These are phyloP conservation scores for Wickerhamomyces kurtzmanii DNA, from an alignment of 805 yeast genomes.

Conservation along the genomic window DNA sequence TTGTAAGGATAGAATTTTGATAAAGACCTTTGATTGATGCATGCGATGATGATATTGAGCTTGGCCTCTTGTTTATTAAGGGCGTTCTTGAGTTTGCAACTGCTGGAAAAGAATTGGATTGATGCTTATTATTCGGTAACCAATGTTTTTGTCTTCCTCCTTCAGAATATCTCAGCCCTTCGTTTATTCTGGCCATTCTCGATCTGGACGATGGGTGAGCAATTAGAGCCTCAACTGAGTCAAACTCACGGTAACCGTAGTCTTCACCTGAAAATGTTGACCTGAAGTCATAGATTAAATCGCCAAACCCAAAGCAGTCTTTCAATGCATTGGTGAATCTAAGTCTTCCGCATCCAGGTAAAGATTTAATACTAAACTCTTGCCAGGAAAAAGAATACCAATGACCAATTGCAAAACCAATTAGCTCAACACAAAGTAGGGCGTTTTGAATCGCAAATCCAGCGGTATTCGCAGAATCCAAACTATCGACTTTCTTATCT, in stretches of 20 bases:
- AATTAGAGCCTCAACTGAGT: conserved; percentile 62
- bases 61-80: conserved; percentile 8
- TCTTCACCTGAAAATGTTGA: conserved; percentile 56
- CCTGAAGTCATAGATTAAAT: conserved; percentile 69
- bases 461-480: conserved; percentile 21
- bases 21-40: conserved; percentile 15
- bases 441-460: conserved; percentile 70
- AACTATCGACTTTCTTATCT: conserved; percentile 18
- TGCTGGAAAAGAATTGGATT: too few species aligned
- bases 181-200: conserved; percentile 59
- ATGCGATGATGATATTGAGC: conserved; percentile 12
- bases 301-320: conserved; percentile 73
- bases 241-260: conserved; percentile 78
- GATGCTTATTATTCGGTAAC: conserved; percentile 22
- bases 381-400: conserved; percentile 73
- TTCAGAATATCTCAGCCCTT: conserved; percentile 73
- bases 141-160: conserved; percentile 81
- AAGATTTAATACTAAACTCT: conserved; percentile 50
- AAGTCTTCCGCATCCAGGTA: conserved; percentile 66
- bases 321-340: conserved; percentile 51
- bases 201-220: conserved; percentile 62
- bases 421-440: conserved; percentile 71
- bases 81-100: conserved; percentile 5
- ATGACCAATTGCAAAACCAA: conserved; percentile 84
- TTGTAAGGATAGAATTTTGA: conserved; percentile 12